phyloP scores from a whole-genome alignment of 306 rosid species.

The Pueraria montana region DNA sequence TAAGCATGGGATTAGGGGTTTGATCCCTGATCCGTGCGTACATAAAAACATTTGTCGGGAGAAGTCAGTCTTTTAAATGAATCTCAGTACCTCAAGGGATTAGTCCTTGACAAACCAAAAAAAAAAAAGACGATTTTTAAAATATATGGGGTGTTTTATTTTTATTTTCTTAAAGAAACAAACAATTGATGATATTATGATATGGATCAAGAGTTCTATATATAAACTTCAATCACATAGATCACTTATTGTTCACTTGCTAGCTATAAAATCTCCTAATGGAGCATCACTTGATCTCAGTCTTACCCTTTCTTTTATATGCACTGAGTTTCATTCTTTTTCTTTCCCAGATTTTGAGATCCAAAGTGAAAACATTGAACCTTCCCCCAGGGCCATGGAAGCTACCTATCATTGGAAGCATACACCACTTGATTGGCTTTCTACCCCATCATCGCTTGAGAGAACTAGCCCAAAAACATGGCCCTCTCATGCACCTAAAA shows the following conservation, averaged over 20 bases:
- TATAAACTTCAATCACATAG: not conserved
- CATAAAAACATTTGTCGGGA: too few species aligned
- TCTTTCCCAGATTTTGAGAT: not conserved
- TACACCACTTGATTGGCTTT: constrained; percentile 38
- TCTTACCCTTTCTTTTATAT: not conserved
- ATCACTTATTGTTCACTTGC: not conserved
- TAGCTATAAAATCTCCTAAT: not conserved
- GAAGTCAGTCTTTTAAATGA: too few species aligned
- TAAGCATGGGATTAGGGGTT: too few species aligned
- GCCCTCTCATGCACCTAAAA: constrained; percentile 41
- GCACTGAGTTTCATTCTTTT: constrained; percentile 5
- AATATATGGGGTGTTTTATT: too few species aligned
- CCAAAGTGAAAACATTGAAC: not conserved
- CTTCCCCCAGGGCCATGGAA: constrained; percentile 48
- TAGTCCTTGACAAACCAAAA: too few species aligned
- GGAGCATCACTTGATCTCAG: constrained; percentile 11
- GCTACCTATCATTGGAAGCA: constrained; percentile 44
- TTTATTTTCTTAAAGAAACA: too few species aligned
- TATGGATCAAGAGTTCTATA: too few species aligned
- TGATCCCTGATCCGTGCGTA: too few species aligned
- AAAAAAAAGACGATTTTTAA: too few species aligned
- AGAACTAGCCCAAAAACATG: constrained; percentile 44
- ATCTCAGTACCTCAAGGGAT: too few species aligned
- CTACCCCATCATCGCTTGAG: not conserved
- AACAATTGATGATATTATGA: too few species aligned